phyloP scores from a whole-genome alignment of 2,329 filamentous ascomycete species.

The Fusarium chaquense region DNA sequence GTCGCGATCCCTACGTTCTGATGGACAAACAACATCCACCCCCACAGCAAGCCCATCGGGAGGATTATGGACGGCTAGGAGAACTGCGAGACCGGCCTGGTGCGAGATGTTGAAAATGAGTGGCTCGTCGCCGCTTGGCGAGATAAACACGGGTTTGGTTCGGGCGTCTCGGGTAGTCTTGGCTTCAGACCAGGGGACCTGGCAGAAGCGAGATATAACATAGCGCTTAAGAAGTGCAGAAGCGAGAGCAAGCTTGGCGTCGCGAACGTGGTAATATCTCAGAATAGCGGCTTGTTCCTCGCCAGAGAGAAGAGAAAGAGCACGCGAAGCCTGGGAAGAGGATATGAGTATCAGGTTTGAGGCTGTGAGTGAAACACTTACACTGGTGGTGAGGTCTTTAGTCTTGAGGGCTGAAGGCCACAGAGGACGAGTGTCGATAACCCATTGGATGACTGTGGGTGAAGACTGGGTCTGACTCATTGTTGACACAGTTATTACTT shows the following conservation, averaged over 20 bases:
- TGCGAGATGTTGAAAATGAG: constrained; percentile 82
- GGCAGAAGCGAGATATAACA: constrained; percentile 69
- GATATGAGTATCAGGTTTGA: constrained; percentile 8
- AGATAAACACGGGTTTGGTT: constrained; percentile 66
- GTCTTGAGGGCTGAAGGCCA: constrained; percentile 67
- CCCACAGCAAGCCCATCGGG: constrained; percentile 65
- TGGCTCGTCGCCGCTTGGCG: constrained; percentile 61
- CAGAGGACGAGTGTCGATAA: constrained; percentile 69
- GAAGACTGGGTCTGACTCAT: constrained; percentile 31
- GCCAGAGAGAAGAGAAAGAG: constrained; percentile 63
- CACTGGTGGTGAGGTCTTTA: constrained; percentile 59
- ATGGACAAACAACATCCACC: constrained; percentile 80
- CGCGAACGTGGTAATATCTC: constrained; percentile 73
- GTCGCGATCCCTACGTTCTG: constrained; percentile 75
- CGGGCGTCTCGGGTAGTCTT: constrained; percentile 66
- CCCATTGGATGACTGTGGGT: constrained; percentile 67
- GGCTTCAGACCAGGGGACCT: constrained; percentile 71
- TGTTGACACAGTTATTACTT: constrained; percentile 1
- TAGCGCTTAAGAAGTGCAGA: constrained; percentile 81
- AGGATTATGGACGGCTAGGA: constrained; percentile 66
- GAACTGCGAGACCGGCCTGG: constrained; percentile 78
- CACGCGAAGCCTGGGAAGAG: constrained; percentile 62
- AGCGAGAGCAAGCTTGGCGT: constrained; percentile 79
- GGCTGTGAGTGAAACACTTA: constrained; percentile 48
- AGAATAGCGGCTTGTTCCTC: constrained; percentile 70